Conservation (phyloP, 164 flowering plant species). For the Vitis rupestris region DNA sequence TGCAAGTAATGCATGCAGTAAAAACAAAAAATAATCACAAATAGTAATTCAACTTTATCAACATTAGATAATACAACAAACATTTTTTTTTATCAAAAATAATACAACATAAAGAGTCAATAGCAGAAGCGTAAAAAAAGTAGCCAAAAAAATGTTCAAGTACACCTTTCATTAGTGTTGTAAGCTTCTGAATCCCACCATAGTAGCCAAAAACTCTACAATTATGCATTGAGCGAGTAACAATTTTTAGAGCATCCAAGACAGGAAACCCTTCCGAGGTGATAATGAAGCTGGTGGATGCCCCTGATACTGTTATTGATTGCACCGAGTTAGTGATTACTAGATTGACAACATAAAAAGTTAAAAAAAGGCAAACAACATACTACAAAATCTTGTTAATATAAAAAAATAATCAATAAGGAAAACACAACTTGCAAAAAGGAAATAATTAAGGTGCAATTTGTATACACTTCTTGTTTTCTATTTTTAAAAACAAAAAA, state of each 20-base stretch:
- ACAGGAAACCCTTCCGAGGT: constrained; percentile 59
- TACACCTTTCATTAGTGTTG: constrained; percentile 90
- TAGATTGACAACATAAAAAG: constrained; percentile 17
- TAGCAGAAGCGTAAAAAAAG: background rate
- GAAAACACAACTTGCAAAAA: too few relatives aligned
- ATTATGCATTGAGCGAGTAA: constrained; percentile 77
- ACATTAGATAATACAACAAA: background rate
- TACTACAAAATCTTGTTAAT: too few relatives aligned
- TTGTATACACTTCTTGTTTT: too few relatives aligned
- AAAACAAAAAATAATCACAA: background rate
- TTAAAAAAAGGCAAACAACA: background rate
- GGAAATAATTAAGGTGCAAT: too few relatives aligned
- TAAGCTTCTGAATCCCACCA: constrained; percentile 90
- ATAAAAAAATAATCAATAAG: too few relatives aligned
- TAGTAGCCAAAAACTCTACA: constrained; percentile 77
- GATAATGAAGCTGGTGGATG: constrained; percentile 36
- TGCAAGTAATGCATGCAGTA: too few relatives aligned
- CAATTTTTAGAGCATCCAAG: constrained; percentile 70
- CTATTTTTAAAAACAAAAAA: too few relatives aligned
- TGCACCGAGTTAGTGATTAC: constrained; percentile 34
- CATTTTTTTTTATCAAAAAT: too few relatives aligned
- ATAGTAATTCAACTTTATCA: background rate
- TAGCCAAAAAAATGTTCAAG: background rate
- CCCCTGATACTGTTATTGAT: constrained; percentile 33
- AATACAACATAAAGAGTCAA: too few relatives aligned